Percentiles rank a stretch among this genome's conserved stretches.
These are phyloP conservation scores for Tetrapisispora arboricola DNA, from an alignment of 805 yeast genomes.

Conservation along the genomic window DNA sequence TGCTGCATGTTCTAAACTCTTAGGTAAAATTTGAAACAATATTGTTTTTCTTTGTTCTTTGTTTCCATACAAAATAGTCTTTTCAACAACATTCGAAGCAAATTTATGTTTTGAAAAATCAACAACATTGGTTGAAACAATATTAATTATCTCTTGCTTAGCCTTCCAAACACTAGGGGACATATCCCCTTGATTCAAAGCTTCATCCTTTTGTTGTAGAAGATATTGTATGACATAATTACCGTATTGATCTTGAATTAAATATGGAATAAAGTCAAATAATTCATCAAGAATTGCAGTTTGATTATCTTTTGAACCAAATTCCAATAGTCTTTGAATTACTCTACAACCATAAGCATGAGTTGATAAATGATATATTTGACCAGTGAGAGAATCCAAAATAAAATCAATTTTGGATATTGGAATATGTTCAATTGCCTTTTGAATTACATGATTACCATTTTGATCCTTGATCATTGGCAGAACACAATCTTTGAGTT, in stretches of 20 bases:
- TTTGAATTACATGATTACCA: conserved; percentile 96
- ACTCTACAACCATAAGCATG: conserved; percentile 98
- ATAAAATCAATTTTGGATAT: conserved; percentile 60
- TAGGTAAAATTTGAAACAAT: conserved; percentile 55
- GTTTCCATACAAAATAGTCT: conserved; percentile 70
- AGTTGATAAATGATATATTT: conserved; percentile 75
- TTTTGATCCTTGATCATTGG: conserved; percentile 87
- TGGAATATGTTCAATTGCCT: conserved; percentile 81
- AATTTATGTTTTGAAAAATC: conserved; percentile 90
- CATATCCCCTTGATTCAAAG: conserved; percentile 4
- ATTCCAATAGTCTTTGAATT: conserved; percentile 83
- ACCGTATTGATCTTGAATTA: conserved; percentile 94
- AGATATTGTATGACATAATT: conserved; percentile 96
- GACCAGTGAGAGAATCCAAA: conserved; percentile 55
- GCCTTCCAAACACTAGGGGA: conserved; percentile 32
- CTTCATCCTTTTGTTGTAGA: conserved; percentile 43
- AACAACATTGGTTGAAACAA: conserved; percentile 64
- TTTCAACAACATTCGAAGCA: conserved; percentile 96
- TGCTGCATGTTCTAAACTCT: conserved; percentile 35
- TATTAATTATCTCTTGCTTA: conserved; percentile 41
- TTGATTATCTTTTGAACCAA: conserved; percentile 57
- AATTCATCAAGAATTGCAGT: conserved; percentile 58
- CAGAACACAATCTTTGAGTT: conserved; percentile 51
- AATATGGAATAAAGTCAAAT: conserved; percentile 56
- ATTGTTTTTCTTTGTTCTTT: conserved; percentile 50